These are phyloP conservation scores for Fusarium aywerte DNA, from an alignment of 2,329 filamentous ascomycete species.

Conservation along the genomic window DNA sequence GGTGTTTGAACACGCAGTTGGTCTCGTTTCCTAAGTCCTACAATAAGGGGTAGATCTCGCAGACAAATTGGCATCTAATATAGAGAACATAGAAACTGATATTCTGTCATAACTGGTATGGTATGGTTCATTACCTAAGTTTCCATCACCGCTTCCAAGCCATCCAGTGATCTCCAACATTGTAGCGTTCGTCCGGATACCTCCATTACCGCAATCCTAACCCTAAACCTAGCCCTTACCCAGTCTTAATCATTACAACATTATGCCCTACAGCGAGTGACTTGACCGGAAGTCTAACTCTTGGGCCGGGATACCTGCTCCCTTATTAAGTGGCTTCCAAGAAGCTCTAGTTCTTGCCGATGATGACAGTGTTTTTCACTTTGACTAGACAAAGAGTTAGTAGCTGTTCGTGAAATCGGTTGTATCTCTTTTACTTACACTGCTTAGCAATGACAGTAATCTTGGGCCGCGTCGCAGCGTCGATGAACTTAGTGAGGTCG, in stretches of 20 bases:
- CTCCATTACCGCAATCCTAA: not conserved
- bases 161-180: constrained; percentile 16
- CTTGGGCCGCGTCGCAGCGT: constrained; percentile 44
- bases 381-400: constrained; percentile 21
- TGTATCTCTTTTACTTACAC: constrained; percentile 22
- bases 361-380: constrained; percentile 1
- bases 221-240: not conserved
- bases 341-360: constrained; percentile 6
- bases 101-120: not conserved
- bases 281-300: constrained; percentile 20
- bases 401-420: rapidly evolving
- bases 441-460: constrained; percentile 45
- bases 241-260: constrained; percentile 5
- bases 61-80: not conserved
- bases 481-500: constrained; percentile 48
- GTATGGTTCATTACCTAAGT: not conserved
- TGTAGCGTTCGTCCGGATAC: not conserved
- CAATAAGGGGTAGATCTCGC: too few relatives aligned
- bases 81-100: not conserved
- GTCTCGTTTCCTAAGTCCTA: not conserved
- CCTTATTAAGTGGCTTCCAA: not conserved
- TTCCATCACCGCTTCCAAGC: not conserved
- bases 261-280: constrained; percentile 1
- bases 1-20: too few relatives aligned
- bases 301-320: constrained; percentile 29